Percentiles rank a stretch among this genome's conserved stretches.
Evolutionary conservation across 148 eudicot genomes (phyloP).

Genomic region (Rhododendron vialii): DNA sequence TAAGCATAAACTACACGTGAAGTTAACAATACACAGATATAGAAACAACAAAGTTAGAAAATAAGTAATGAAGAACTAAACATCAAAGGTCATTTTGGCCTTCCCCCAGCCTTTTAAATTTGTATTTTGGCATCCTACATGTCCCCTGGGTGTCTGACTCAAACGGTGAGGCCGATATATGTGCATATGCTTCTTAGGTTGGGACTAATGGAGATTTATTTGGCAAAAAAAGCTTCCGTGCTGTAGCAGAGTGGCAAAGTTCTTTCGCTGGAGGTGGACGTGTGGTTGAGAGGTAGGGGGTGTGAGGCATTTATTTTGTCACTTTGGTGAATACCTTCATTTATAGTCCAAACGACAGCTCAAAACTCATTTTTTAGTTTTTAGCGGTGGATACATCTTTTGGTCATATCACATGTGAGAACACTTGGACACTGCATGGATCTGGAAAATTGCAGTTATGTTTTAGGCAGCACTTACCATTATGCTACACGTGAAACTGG

Average conservation of each 20-base stretch:
- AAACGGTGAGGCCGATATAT: neutral
- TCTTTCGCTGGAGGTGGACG: neutral
- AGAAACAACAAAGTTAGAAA: neutral
- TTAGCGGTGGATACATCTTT: neutral
- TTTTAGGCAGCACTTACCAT: neutral
- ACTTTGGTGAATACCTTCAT: neutral
- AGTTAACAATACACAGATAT: neutral
- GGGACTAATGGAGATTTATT: neutral
- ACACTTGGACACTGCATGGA: neutral
- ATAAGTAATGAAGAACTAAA: neutral
- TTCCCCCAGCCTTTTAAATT: neutral
- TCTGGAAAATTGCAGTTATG: neutral
- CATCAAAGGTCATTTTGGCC: neutral
- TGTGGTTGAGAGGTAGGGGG: neutral
- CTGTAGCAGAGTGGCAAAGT: neutral
- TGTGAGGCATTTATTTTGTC: neutral
- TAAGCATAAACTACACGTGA: neutral
- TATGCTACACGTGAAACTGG: neutral
- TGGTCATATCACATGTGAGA: neutral
- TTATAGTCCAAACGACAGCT: neutral
- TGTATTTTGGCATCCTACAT: neutral
- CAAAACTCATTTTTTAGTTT: neutral
- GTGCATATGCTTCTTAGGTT: neutral
- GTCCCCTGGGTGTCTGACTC: neutral
- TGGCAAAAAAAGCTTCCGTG: neutral